phyloP scores from a whole-genome alignment of 208 protist species.

The Porcisia hertigi region DNA sequence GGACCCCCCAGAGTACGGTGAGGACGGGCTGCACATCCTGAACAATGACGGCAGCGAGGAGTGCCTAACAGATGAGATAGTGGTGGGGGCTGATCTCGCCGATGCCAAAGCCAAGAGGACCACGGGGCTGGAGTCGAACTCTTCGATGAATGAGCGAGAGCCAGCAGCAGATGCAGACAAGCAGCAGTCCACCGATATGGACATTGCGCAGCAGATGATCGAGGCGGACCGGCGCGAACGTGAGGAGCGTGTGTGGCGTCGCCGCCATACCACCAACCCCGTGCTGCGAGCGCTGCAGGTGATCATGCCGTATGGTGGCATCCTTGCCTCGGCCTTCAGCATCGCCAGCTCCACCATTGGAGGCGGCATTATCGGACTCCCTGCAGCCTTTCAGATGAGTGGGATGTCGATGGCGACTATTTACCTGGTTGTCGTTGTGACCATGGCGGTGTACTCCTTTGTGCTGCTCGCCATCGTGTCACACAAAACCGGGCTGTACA shows the following conservation, averaged over 20 bases:
- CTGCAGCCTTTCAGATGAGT: conserved; percentile 53
- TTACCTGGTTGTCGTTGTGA: conserved; percentile 33
- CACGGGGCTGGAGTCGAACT: neutral
- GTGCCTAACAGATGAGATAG: neutral
- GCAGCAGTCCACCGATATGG: neutral
- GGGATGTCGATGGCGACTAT: conserved; percentile 47
- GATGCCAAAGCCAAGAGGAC: neutral
- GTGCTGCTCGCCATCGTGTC: conserved; percentile 46
- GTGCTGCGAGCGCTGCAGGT: conserved; percentile 34
- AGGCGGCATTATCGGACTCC: conserved; percentile 65
- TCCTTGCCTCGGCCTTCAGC: conserved; percentile 51
- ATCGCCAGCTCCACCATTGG: conserved; percentile 68
- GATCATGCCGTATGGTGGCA: conserved; percentile 58
- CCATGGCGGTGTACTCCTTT: conserved; percentile 64
- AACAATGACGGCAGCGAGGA: conserved; percentile 23
- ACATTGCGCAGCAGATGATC: conserved; percentile 31
- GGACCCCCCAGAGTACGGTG: conserved; percentile 42
- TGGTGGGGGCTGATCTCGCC: no score
- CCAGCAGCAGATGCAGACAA: neutral
- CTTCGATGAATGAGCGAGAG: conserved; percentile 5
- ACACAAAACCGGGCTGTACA: conserved; percentile 46
- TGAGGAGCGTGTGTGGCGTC: conserved; percentile 34
- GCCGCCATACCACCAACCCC: conserved; percentile 46
- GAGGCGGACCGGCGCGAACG: conserved; percentile 25
- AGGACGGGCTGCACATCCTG: conserved; percentile 38